A percentile compares a stretch with the other conserved stretches of the same genome.
Conservation (phyloP, 352 stramenopile species). For the Pythium brachiatum region DNA sequence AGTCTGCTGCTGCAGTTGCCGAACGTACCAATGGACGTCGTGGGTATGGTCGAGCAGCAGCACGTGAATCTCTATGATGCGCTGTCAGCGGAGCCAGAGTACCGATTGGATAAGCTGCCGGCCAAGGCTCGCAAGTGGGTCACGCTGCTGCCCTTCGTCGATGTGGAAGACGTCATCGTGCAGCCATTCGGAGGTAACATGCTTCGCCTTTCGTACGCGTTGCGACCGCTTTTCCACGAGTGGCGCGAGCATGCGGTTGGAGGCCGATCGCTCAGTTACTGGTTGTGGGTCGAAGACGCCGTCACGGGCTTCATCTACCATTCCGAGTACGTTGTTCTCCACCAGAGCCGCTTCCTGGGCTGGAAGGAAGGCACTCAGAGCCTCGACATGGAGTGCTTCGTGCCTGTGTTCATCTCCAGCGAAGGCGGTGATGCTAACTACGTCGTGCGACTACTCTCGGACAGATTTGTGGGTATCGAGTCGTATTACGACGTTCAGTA, state of each 20-base stretch:
- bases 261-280: slow-evolving; percentile 83
- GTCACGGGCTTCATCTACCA: slow-evolving; percentile 93
- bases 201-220: slow-evolving; percentile 88
- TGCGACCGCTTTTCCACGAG: slow-evolving; percentile 62
- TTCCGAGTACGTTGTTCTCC: slow-evolving; percentile 88
- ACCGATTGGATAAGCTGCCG: slow-evolving; percentile 32
- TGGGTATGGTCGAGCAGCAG: slow-evolving; percentile 83
- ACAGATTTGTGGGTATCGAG: slow-evolving; percentile 97
- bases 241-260: slow-evolving; percentile 65
- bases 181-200: slow-evolving; percentile 96
- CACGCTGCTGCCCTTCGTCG: slow-evolving; percentile 60
- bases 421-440: slow-evolving; percentile 88
- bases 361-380: slow-evolving; percentile 63
- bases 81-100: slow-evolving; percentile 29
- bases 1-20: slow-evolving; percentile 93
- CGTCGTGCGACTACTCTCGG: slow-evolving; percentile 93
- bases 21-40: slow-evolving; percentile 83
- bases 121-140: slow-evolving; percentile 73
- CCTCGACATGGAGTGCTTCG: slow-evolving; percentile 93
- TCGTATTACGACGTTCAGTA: slow-evolving; percentile 77
- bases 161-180: slow-evolving; percentile 68
- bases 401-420: slow-evolving; percentile 94
- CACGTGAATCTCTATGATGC: slow-evolving; percentile 66
- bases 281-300: slow-evolving; percentile 98
- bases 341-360: slow-evolving; percentile 67